phyloP scores from a whole-genome alignment of 2,329 filamentous ascomycete genomes.

The Botrytis pseudocinerea region DNA sequence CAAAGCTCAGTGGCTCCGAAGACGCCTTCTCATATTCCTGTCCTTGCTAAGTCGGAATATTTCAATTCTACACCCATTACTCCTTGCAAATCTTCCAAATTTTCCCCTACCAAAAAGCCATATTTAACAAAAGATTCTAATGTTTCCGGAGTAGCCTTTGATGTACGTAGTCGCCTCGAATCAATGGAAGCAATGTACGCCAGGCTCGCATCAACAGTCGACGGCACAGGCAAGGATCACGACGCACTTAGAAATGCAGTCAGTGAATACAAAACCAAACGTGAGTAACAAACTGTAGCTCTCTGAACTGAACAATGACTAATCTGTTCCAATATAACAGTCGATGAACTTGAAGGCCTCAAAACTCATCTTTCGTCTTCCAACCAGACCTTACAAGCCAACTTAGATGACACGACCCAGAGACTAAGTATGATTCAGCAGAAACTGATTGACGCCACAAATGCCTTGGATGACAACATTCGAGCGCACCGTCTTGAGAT shows the following conservation, averaged over 20 bases:
- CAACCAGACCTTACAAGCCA: constrained; percentile 61
- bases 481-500: constrained; percentile 54
- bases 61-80: constrained; percentile 34
- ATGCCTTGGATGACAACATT: constrained; percentile 50
- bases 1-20: constrained; percentile 36
- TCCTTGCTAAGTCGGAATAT: constrained; percentile 37
- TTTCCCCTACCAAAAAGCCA: constrained; percentile 45
- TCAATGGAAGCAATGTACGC: constrained; percentile 75
- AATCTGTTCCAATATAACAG: constrained; percentile 26
- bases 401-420: constrained; percentile 62
- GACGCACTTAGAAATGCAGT: constrained; percentile 73
- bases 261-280: constrained; percentile 65
- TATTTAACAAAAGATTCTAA: constrained; percentile 77
- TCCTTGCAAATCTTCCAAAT: constrained; percentile 46
- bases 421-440: constrained; percentile 36
- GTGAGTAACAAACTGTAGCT: constrained; percentile 41
- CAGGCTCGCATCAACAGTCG: constrained; percentile 71
- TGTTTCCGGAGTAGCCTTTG: constrained; percentile 67
- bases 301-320: constrained; percentile 9
- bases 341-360: constrained; percentile 52
- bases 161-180: constrained; percentile 74
- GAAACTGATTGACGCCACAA: constrained; percentile 51
- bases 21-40: constrained; percentile 42
- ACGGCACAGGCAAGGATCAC: constrained; percentile 65
- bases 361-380: constrained; percentile 37